Conservation (phyloP, 768 basidiomycete genomes). For the Rhodosporidiobolus odoratus region DNA sequence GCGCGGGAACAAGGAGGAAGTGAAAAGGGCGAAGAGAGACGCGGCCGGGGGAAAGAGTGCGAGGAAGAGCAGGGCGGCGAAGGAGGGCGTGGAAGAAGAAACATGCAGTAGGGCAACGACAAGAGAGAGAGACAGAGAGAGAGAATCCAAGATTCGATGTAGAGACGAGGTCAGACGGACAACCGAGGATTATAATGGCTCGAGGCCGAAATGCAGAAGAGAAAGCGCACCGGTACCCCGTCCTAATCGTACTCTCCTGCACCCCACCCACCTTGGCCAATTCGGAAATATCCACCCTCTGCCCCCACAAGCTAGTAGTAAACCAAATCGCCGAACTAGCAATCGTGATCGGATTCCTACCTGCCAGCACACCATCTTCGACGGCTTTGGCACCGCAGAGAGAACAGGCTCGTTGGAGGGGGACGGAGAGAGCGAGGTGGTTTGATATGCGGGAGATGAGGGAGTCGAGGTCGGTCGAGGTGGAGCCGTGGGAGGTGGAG, state of each 20-base stretch:
- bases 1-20: not conserved
- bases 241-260: constrained; percentile 88
- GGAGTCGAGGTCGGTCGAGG: constrained; percentile 54
- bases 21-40: not conserved
- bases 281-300: constrained; percentile 68
- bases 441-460: constrained; percentile 90
- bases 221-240: constrained; percentile 62
- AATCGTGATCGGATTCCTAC: constrained; percentile 92
- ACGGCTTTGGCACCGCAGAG: constrained; percentile 77
- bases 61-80: not conserved
- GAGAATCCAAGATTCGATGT: no score
- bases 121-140: not conserved
- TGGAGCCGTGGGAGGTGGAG: constrained; percentile 47
- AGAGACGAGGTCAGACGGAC: no score
- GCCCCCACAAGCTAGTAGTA: constrained; percentile 73
- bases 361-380: constrained; percentile 81
- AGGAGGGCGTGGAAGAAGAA: not conserved
- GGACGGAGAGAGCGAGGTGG: constrained; percentile 76
- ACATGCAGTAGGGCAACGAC: no score
- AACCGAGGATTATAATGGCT: not conserved
- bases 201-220: not conserved
- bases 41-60: not conserved
- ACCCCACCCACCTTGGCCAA: constrained; percentile 88
- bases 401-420: constrained; percentile 72
- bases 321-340: constrained; percentile 97